phyloP scores from a whole-genome alignment of 1,139 yeast genomes.

The Pichia sp. region DNA sequence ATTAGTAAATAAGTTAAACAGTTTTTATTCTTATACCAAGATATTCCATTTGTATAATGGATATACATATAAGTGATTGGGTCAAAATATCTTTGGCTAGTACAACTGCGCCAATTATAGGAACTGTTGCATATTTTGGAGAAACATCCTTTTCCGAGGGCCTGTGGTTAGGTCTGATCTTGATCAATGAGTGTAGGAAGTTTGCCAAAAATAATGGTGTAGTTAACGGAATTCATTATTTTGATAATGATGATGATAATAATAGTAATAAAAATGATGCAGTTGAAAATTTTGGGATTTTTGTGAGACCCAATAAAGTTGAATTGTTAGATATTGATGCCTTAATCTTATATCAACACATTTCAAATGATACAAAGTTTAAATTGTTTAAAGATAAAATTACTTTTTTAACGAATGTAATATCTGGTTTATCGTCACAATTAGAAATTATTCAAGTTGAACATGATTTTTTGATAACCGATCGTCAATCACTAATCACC shows the following conservation, averaged over 20 bases:
- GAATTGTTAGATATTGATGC: neutral
- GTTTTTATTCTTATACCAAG: neutral
- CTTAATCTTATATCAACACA: constrained; percentile 24
- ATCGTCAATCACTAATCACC: constrained; percentile 29
- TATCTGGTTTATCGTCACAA: constrained; percentile 29
- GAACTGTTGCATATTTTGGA: constrained; percentile 46
- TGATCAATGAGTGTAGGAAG: constrained; percentile 38
- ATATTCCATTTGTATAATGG: neutral
- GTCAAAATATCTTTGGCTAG: neutral
- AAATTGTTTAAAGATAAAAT: constrained; percentile 30
- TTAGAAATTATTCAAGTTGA: constrained; percentile 39
- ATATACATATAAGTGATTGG: neutral
- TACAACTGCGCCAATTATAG: constrained; percentile 23
- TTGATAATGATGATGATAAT: constrained; percentile 27
- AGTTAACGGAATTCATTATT: constrained; percentile 58
- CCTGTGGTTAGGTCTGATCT: constrained; percentile 74
- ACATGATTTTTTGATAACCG: constrained; percentile 43
- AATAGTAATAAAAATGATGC: constrained; percentile 28
- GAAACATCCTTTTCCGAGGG: constrained; percentile 55
- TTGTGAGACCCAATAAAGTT: constrained; percentile 40
- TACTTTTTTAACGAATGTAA: constrained; percentile 31
- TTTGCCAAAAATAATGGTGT: constrained; percentile 78
- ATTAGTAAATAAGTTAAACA: too few species aligned
- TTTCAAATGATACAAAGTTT: constrained; percentile 1
- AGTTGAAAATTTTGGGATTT: constrained; percentile 46